These are phyloP conservation scores for rapeseed (Brassica napus) DNA, from an alignment of 345 rosid genomes.

Conservation along the genomic window Da-Ae NC_063443.1:12106001-12106500, in stretches of 20 bases:
- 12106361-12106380: constrained; percentile 16
- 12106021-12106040: too few species aligned
- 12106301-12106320: constrained; percentile 40
- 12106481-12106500: constrained; percentile 1
- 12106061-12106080: not conserved
- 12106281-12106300: constrained; percentile 5
- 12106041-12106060: too few species aligned
- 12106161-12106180: not conserved
- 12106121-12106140: too few species aligned
- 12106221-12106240: not conserved
- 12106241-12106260: constrained; percentile 23
- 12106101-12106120: too few species aligned
- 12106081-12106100: not conserved
- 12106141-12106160: not conserved
- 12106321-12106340: constrained; percentile 20
- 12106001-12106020: not conserved
- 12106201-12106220: not conserved
- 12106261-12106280: constrained; percentile 15
- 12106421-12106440: constrained; percentile 43
- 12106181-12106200: too few species aligned
- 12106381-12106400: constrained; percentile 12
- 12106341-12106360: constrained; percentile 2
- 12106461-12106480: constrained; percentile 31
- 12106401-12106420: not conserved
- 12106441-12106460: constrained; percentile 25